Conservation (phyloP, 306 rosid species). For the Prinsepia uniflora region DNA sequence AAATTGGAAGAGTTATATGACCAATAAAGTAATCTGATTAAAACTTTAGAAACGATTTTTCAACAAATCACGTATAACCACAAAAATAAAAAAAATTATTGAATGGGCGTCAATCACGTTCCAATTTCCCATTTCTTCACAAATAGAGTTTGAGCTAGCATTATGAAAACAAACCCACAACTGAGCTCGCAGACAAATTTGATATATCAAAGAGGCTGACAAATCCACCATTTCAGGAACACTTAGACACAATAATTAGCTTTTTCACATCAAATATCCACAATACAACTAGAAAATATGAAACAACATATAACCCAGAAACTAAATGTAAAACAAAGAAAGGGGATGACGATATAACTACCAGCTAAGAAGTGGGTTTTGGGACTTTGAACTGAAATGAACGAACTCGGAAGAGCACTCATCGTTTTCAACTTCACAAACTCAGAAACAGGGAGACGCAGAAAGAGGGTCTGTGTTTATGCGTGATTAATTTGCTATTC, state of each 20-base stretch:
- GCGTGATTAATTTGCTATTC: neutral
- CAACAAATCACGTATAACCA: neutral
- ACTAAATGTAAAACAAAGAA: neutral
- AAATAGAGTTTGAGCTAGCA: neutral
- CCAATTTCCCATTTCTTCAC: neutral
- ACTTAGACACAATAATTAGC: neutral
- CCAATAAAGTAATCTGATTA: neutral
- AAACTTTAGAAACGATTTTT: neutral
- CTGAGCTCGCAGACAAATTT: neutral
- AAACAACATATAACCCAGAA: neutral
- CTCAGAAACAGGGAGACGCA: neutral
- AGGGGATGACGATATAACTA: neutral
- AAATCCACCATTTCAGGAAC: neutral
- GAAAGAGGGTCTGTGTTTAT: no score
- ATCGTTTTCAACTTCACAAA: slow-evolving; percentile 7
- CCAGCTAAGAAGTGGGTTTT: slow-evolving; percentile 18
- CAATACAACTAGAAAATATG: neutral
- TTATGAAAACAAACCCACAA: neutral
- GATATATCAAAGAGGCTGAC: neutral
- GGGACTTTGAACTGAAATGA: slow-evolving; percentile 11
- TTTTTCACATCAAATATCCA: neutral
- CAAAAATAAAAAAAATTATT: neutral
- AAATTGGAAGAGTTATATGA: neutral
- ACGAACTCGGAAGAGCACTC: slow-evolving; percentile 21
- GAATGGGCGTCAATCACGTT: neutral